Base-by-base conservation (phyloP, 352 stramenopile genomes). In the Phytophthora syringae region DNA sequence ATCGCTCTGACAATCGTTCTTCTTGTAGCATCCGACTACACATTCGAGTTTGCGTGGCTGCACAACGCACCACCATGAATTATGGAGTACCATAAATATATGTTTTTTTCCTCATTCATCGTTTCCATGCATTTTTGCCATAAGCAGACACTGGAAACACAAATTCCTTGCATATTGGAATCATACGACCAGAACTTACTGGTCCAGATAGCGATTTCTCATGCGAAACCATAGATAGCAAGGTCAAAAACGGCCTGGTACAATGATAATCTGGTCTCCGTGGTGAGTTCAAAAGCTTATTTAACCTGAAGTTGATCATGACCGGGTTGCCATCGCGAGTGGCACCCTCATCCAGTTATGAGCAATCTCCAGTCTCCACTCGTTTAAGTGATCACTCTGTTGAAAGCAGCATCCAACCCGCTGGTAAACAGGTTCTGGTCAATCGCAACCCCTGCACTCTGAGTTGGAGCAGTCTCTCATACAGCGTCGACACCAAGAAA, bases 1-100 rank as follows among this genome's bases (percentile, higher is more conserved):
- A n/a, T n/a, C n/a, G n/a, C 15, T n/a, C 15, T 34, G 21, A 52
- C 22, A 47, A 47, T 20, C 40, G 18, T 21, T 45, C 7, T 10
- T n/a, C n/a, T n/a, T n/a, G n/a, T n/a, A 74, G 63, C 58, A 27
- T 71, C 37, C 12, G 72, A 80, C 36, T 80, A 67, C 52, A 72
- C 58, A 0, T 80, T 80, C 40, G 40, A 63, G n/a, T 77, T 80
- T 45, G 44, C 42, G 13, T 80, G 72, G 67, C 43, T 80, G 9
- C 27, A 66, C n/a, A 30, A 7, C 21, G 15, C 61, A 16, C 12
- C 61, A 45, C 47, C 53, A 25, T 58, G 20, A 67, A n/a, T n/a
- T n/a, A n/a, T n/a, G n/a, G n/a, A n/a, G n/a, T n/a, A n/a, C n/a
- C n/a, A n/a, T n/a, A n/a, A n/a, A n/a, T n/a, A n/a, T n/a, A n/a